Evolutionary conservation across 768 basidiomycete genomes (phyloP), one percentile per base, ranked within the genome.

Genomic region (Pulveroboletus sp.): DNA sequence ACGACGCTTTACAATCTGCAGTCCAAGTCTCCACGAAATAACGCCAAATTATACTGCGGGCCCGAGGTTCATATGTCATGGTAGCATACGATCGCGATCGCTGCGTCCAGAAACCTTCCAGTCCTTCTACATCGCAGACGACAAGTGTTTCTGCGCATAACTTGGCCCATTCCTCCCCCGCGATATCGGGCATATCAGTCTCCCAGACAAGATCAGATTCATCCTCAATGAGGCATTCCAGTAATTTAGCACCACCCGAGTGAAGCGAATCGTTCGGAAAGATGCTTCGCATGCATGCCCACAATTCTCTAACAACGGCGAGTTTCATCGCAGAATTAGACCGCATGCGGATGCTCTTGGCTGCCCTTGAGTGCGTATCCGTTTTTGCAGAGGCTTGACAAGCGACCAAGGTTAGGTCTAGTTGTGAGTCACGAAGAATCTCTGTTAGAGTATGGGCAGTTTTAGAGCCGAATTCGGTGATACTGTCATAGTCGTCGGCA

Each of bases 11-110:
- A 3, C 55, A 56, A 41, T 74, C 71, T 13, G 70, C 68, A 44
- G 62, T 69, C 86, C 88, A 90, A 17, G 70, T 71, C 47, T 79
- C 72, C 19, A 75, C 69, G 55, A 82, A 82, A 20, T 66, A 66
- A 24, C 70, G 65, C 88, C 88, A 91, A 7, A 85, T 74, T 0
- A 67, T 47, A 21, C 70, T 69, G n/a, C 74, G 73, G 34, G 76
- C 71, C 23, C 72, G 72, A 23, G 61, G 53, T 5, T 68, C 72
- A 66, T 73, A 77, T 29, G 56, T 25, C 66, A 56, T 55, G 19
- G 42, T 34, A 6, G 52, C 47, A 51, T 51, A 45, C 20, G 65
- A 66, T 56, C 47, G 47, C 17, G 55, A 49, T 33, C 59, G 51
- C 40, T 47, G 54, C 32, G 43, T 37, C 82, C 84, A 85, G 61